phyloP scores from a whole-genome alignment of 192 early-diverging fungal species.

The Umbelopsis vinacea region DNA sequence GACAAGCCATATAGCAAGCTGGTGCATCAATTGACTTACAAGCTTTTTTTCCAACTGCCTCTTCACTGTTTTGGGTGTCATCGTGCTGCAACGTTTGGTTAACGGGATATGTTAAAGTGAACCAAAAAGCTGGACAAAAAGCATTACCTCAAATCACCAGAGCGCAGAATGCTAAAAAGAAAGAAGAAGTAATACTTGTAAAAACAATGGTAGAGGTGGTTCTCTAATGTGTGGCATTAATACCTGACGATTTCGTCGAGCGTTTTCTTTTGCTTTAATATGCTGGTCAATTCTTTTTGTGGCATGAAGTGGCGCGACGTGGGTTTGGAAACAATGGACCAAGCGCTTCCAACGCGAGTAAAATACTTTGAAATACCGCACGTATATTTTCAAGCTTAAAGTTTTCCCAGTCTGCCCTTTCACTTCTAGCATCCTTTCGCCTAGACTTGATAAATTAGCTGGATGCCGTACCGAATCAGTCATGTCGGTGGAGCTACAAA shows the following conservation, averaged over 20 bases:
- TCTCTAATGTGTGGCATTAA: neutral
- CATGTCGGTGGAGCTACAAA: constrained; percentile 4
- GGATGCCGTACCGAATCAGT: neutral
- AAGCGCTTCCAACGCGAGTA: too few species aligned
- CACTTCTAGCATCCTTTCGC: neutral
- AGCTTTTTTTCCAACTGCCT: constrained; percentile 1
- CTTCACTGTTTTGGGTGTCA: constrained; percentile 10
- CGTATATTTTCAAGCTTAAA: too few species aligned
- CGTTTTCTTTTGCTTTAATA: constrained; percentile 1
- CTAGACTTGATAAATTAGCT: neutral
- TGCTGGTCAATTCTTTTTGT: neutral
- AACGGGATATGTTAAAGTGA: neutral
- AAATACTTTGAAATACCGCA: too few species aligned
- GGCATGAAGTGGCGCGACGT: neutral
- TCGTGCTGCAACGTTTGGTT: neutral
- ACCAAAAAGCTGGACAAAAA: too few species aligned
- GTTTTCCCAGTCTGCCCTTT: neutral
- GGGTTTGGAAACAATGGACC: neutral
- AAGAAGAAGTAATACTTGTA: neutral
- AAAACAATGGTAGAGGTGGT: neutral
- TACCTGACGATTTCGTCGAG: constrained; percentile 15
- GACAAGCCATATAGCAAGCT: neutral
- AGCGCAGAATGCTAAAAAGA: neutral
- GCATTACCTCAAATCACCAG: neutral
- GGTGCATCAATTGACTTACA: neutral